A percentile compares a stretch with the other conserved stretches of the same genome.
Evolutionary conservation across 345 rosid species (phyloP).

Genomic region (Cochlearia excelsa): DNA sequence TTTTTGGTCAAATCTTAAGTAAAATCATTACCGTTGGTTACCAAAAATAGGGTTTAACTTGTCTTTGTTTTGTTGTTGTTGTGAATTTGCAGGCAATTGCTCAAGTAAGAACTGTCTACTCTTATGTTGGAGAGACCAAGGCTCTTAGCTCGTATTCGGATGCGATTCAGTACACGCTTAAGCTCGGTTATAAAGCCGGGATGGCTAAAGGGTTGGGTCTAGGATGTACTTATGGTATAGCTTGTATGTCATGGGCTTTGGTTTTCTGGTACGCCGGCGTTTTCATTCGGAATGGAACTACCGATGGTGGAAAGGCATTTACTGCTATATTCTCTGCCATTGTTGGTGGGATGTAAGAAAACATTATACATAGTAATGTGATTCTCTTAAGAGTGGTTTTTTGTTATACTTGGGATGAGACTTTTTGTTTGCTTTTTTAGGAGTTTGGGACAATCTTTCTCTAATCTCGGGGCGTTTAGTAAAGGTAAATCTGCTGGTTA

Average conservation of each 20-base stretch:
- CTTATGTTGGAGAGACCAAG: slow-evolving; percentile 97
- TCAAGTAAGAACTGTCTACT: slow-evolving; percentile 93
- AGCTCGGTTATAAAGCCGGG: slow-evolving; percentile 98
- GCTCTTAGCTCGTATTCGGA: slow-evolving; percentile 86
- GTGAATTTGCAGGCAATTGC: slow-evolving; percentile 69
- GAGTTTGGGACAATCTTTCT: slow-evolving; percentile 99
- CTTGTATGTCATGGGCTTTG: slow-evolving; percentile 99
- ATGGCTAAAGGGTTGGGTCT: slow-evolving; percentile 99
- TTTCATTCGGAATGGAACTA: slow-evolving; percentile 86
- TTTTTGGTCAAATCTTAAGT: slow-evolving; percentile 10
- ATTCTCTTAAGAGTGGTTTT: neutral
- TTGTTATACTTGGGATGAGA: slow-evolving; percentile 6
- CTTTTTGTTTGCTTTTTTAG: slow-evolving; percentile 42
- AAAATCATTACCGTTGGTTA: slow-evolving; percentile 24
- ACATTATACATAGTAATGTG: slow-evolving; percentile 6
- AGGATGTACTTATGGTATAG: slow-evolving; percentile 98
- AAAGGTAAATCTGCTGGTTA: slow-evolving; percentile 98
- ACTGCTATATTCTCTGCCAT: slow-evolving; percentile 98
- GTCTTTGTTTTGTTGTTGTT: neutral
- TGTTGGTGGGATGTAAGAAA: slow-evolving; percentile 96
- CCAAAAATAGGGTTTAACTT: slow-evolving; percentile 5
- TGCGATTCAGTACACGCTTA: slow-evolving; percentile 87
- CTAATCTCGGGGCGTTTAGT: slow-evolving; percentile 98
- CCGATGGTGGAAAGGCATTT: slow-evolving; percentile 98
- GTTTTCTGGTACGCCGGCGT: slow-evolving; percentile 99